A percentile compares a stretch with the other conserved stretches of the same genome.
These are phyloP conservation scores for Astrothelium macrocarpum DNA, from an alignment of 495 filamentous ascomycete genomes.

Conservation along the genomic window DNA sequence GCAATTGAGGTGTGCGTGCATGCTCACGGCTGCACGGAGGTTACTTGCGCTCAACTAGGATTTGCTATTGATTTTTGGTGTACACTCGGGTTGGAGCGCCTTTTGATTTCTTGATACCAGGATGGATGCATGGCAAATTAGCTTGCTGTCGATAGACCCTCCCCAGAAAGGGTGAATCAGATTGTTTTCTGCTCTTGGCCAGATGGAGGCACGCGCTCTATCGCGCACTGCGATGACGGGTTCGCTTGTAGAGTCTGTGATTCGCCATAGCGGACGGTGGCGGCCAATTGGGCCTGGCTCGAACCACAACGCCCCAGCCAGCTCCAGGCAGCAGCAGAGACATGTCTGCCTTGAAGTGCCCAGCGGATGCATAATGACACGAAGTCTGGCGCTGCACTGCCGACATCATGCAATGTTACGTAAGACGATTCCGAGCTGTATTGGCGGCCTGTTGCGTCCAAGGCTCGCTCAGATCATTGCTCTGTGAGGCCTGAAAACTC, in stretches of 20 bases:
- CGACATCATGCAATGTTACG: not conserved
- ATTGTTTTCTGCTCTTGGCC: not conserved
- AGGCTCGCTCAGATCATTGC: too few species aligned
- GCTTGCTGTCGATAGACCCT: not conserved
- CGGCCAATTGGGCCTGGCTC: not conserved
- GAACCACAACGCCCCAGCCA: not conserved
- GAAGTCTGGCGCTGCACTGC: not conserved
- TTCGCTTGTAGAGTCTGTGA: not conserved
- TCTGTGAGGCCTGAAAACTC: too few species aligned
- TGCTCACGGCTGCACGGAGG: not conserved
- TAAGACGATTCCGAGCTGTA: not conserved
- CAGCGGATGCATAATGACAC: not conserved
- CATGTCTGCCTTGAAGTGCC: not conserved
- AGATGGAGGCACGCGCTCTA: not conserved
- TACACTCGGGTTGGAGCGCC: not conserved
- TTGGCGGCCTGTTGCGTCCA: too few species aligned
- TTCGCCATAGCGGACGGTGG: not conserved
- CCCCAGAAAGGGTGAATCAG: not conserved
- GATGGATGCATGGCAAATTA: not conserved
- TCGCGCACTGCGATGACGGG: not conserved
- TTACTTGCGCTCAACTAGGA: not conserved
- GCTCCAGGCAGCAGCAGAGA: slow-evolving; percentile 3
- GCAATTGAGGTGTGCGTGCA: not conserved
- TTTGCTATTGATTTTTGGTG: not conserved
- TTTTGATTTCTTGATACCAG: not conserved